Base-by-base conservation (phyloP, 2,329 filamentous ascomycete genomes). In the Diaporthe citri region DNA sequence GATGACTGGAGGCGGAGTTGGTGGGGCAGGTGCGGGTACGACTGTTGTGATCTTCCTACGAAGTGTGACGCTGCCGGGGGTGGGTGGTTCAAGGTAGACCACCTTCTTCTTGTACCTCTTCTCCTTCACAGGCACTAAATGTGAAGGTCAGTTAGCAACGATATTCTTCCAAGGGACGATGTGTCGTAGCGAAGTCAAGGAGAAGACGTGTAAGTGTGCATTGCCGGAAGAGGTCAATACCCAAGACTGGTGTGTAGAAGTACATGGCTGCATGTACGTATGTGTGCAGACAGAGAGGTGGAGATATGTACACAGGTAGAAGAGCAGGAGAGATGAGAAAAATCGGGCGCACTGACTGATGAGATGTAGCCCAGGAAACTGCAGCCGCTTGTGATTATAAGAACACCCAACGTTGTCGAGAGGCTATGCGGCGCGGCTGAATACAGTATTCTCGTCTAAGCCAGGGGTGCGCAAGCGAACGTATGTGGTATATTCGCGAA, bases 11-110 rank as follows among this genome's bases (percentile, higher is more conserved):
- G 69, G 73, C 17, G 60, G 57, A 9, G 83, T 82, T 12, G 82
- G 80, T 39, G 82, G 82, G 17, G 81, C 74, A 0, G 82, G 81
- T 20, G 76, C 57, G 17, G 85, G 85, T 59, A 86, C 81, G 77
- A 85, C 80, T 57, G 82, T 83, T 9, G 85, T 86, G 79, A 85
- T 78, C 75, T 81, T 82, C 56, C 79, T 81, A 56, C 82, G 82
- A 71, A 84, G 79, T 60, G 81, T 80, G 76, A 82, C 79, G 73
- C 84, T 80, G 78, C 86, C 85, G 57, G 82, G 82, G 69, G 82
- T 82, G 10, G 85, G 84, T 56, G 84, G 84, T 55, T 82, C 80
- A 55, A 87, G 83, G 75, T 87, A 87, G 78, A 87, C 81, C 74
- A 83, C 84, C 80, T 85, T 86, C 80, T 86, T 87, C 76, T 75